Conservation (phyloP, 805 yeast species). For the Nakazawaea ernobii region DNA sequence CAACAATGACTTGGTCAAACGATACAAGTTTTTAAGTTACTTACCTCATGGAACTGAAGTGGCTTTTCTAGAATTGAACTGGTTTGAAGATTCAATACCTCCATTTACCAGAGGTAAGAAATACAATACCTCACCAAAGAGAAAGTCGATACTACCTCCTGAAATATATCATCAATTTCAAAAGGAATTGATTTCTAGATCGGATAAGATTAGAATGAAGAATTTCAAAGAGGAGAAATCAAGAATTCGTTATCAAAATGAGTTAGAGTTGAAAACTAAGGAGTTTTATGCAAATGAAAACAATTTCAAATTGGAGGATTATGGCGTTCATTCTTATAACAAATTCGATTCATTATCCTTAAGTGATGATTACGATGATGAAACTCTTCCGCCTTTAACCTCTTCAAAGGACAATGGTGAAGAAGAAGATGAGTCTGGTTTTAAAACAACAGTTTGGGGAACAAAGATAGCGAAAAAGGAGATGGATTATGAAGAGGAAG, state of each 20-base stretch:
- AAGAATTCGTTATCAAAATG: slow-evolving; percentile 47
- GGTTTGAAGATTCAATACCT: slow-evolving; percentile 36
- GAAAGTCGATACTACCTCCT: slow-evolving; percentile 27
- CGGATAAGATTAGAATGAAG: slow-evolving; percentile 42
- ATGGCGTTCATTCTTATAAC: slow-evolving; percentile 20
- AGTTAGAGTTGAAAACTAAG: slow-evolving; percentile 51
- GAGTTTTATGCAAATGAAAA: slow-evolving; percentile 60
- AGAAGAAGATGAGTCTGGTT: slow-evolving; percentile 19
- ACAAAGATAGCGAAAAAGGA: slow-evolving; percentile 46
- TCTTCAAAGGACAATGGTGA: slow-evolving; percentile 20
- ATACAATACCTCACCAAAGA: slow-evolving; percentile 12
- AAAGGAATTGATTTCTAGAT: slow-evolving; percentile 52
- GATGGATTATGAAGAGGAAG: slow-evolving; percentile 30
- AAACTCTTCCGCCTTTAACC: slow-evolving; percentile 33
- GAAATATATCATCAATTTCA: slow-evolving; percentile 42
- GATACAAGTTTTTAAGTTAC: slow-evolving; percentile 72
- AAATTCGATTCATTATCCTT: slow-evolving; percentile 11
- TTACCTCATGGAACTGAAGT: slow-evolving; percentile 81
- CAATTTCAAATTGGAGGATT: slow-evolving; percentile 27
- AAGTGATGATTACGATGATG: slow-evolving; percentile 29
- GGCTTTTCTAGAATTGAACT: slow-evolving; percentile 80
- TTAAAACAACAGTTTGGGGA: slow-evolving; percentile 71
- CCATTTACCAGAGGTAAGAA: slow-evolving; percentile 25
- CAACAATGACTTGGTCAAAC: slow-evolving; percentile 50
- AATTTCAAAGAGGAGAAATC: slow-evolving; percentile 56